Evolutionary conservation across 2,329 filamentous ascomycete genomes (phyloP), one percentile per base, ranked within the genome.

Genomic region (Sporothrix curviconia): DNA sequence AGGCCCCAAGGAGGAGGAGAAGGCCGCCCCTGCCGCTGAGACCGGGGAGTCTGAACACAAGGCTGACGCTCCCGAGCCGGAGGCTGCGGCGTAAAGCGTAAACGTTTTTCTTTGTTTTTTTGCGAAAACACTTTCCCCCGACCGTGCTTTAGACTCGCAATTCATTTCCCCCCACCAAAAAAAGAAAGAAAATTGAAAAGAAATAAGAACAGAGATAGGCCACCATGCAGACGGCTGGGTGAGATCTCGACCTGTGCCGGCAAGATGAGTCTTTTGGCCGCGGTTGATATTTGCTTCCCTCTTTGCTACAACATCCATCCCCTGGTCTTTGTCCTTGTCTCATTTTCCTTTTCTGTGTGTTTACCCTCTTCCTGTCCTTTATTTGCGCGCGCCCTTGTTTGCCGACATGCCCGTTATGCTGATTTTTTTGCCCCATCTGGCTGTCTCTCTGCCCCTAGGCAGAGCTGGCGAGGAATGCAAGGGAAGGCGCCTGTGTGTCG

Each of bases 1-100:
- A 78, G 59, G 74, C 71, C 50, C 54, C 8, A 49, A 89, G 70
- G 79, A 82, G 66, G 76, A 76, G 66, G 75, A 76, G 52, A 57
- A 57, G 58, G n/a, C n/a, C n/a, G 49, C 49, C 19, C 19, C 58
- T 7, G 46, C 44, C 15, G 57, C 51, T 58, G 78, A 79, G 69
- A 71, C 73, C 50, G 66, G 68, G 60, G 65, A 66, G 59, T 24
- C 54, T 19, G 58, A 60, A 43, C 17, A 28, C 36, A 59, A 59
- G 55, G 51, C 58, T 17, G 55, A 49, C 32, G 58, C 57, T 14
- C 49, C 54, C 32, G 49, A 56, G 28, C 37, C 58, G 12, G 46
- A 54, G 47, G 47, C 56, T 32, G 51, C 46, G 42, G 46, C 54
- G 59, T 60, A 60, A 58, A 47, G 15, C 39, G 17, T 30, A 12